phyloP scores from a whole-genome alignment of 78 protist genomes.

The Planoprotostelium fungivorum region DNA sequence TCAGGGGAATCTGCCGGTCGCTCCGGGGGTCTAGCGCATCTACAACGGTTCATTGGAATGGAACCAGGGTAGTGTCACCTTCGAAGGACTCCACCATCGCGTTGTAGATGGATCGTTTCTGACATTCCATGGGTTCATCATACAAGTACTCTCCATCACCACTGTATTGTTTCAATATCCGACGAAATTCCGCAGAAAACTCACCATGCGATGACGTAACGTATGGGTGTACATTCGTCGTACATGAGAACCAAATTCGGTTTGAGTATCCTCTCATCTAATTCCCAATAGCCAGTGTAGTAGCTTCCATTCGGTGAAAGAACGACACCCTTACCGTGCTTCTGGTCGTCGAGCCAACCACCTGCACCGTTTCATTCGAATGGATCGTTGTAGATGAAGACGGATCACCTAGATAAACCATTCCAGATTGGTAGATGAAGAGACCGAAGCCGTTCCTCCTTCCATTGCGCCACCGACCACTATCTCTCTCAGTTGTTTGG shows the following conservation, averaged over 20 bases:
- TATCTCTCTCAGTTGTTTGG: neutral
- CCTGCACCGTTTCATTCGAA: neutral
- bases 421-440: neutral
- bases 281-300: neutral
- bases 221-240: neutral
- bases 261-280: neutral
- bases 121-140: neutral
- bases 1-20: neutral
- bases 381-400: neutral
- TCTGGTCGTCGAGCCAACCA: neutral
- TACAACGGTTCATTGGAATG: too few relatives aligned
- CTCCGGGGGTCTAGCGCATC: too few relatives aligned
- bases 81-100: too few relatives aligned
- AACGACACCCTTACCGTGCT: neutral
- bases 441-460: neutral
- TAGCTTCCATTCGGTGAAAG: neutral
- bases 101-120: neutral
- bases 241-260: neutral
- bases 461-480: neutral
- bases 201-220: neutral
- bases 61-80: too few relatives aligned
- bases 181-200: neutral
- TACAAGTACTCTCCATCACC: neutral
- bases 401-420: neutral
- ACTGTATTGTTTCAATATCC: neutral